Evolutionary conservation across 2,329 filamentous ascomycete species (phyloP), one percentile per base, ranked within the genome.

Genomic region (Pyrenochaeta sp.): DNA sequence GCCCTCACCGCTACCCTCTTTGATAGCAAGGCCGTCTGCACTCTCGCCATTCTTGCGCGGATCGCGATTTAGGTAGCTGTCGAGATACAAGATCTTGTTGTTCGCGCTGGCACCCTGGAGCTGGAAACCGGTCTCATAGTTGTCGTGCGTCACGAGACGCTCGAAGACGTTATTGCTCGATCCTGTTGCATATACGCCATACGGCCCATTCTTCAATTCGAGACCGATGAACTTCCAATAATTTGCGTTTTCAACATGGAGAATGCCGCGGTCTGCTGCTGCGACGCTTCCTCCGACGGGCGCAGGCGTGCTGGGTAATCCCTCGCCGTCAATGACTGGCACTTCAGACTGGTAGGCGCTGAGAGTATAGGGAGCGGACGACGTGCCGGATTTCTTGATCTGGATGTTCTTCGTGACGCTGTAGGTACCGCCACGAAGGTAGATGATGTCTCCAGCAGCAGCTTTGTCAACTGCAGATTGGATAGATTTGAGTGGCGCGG

Each of bases 11-110:
- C 68, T 73, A 6, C 82, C 82, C 44, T 80, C 77, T 65, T 84
- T 84, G 66, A 77, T 79, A 1, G 77, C 82, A 44, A 84, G 81
- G 0, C 82, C 82, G 52, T 84, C 82, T 9, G 82, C 82, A 39
- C 78, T 81, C 67, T 84, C 82, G 13, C 82, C 82, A 44, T 84
- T 84, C 73, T 84, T 84, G 49, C 82, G 78, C 5, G 82, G 82
- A 32, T 72, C 69, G 5, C 67, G 61, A 54, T 72, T 72, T 5
- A 47, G 49, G 50, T 69, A 72, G 10, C 61, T 65, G 47, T 72
- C 69, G 10, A 72, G 55, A 45, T 70, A 72, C 28, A 66, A 54
- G 15, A 72, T 62, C 43, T 61, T 53, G 50, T 72, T 72, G 56
- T 72, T 71, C 2, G 65, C 50, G 25, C 61, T 64, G 5, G 67